Conservation (phyloP, 2,329 filamentous ascomycete species). For the Neofusicoccum laricinum region DNA sequence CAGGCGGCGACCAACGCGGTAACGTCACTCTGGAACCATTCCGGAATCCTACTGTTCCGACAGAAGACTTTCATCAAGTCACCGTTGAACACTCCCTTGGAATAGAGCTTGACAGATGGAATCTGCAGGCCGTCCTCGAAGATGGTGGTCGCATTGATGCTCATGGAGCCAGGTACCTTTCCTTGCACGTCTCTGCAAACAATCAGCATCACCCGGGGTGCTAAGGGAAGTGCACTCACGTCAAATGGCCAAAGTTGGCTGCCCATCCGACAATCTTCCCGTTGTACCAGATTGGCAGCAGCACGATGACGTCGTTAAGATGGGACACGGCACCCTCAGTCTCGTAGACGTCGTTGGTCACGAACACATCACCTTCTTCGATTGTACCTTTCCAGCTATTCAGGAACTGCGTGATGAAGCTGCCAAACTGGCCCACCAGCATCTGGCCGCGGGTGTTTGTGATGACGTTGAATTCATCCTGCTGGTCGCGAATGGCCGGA, state of each 20-base stretch:
- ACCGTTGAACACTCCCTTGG: slow-evolving; percentile 43
- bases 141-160: slow-evolving; percentile 47
- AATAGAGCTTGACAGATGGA: slow-evolving; percentile 48
- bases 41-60: slow-evolving; percentile 48
- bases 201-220: background rate
- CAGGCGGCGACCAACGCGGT: slow-evolving; percentile 48
- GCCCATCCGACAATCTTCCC: slow-evolving; percentile 48
- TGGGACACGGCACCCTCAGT: slow-evolving; percentile 50
- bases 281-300: slow-evolving; percentile 48
- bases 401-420: slow-evolving; percentile 50
- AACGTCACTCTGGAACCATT: slow-evolving; percentile 50
- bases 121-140: slow-evolving; percentile 53
- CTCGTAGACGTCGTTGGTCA: slow-evolving; percentile 52
- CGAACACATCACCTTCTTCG: slow-evolving; percentile 50
- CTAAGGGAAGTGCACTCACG: slow-evolving; percentile 28
- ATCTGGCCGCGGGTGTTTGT: slow-evolving; percentile 49
- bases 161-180: slow-evolving; percentile 51
- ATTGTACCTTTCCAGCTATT: slow-evolving; percentile 46
- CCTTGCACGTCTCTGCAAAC: slow-evolving; percentile 33
- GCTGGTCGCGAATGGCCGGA: slow-evolving; percentile 50
- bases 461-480: slow-evolving; percentile 55
- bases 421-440: slow-evolving; percentile 52
- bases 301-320: slow-evolving; percentile 50
- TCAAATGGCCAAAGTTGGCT: slow-evolving; percentile 52
- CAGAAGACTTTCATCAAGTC: slow-evolving; percentile 46